These are phyloP conservation scores for Nicotiana sylvestris DNA, from an alignment of 257 asterid genomes.

Conservation along the genomic window DNA sequence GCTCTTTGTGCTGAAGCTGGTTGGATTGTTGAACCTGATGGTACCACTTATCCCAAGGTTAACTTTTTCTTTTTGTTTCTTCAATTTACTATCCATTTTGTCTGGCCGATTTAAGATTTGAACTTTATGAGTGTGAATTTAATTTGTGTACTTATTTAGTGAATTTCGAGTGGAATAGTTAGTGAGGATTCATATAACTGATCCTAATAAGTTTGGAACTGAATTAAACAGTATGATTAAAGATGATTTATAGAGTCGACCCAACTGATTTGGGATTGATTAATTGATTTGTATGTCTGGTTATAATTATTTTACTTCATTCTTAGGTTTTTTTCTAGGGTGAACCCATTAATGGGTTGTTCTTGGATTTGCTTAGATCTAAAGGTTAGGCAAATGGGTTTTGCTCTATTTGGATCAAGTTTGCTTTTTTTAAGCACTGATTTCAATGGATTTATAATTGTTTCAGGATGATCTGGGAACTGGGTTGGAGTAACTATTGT, in stretches of 20 bases:
- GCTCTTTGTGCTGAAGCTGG: constrained; percentile 97
- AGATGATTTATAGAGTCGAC: background rate
- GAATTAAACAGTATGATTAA: background rate
- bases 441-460: background rate
- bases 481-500: background rate
- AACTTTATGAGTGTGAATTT: background rate
- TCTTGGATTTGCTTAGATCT: constrained; percentile 43
- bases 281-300: background rate
- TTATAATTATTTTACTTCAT: too few species aligned
- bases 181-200: too few species aligned
- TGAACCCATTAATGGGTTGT: background rate
- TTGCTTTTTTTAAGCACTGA: background rate
- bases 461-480: background rate
- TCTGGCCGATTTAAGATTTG: background rate
- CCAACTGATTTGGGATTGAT: background rate
- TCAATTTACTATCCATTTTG: too few species aligned
- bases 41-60: constrained; percentile 95
- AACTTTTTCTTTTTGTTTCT: background rate
- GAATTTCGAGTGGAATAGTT: too few species aligned
- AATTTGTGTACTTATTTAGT: too few species aligned
- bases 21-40: constrained; percentile 93
- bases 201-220: too few species aligned
- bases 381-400: constrained; percentile 16
- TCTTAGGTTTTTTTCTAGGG: background rate
- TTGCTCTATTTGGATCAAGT: constrained; percentile 23